Base-by-base conservation (phyloP, 2,329 filamentous ascomycete genomes). In the Geosmithia morbida region DNA sequence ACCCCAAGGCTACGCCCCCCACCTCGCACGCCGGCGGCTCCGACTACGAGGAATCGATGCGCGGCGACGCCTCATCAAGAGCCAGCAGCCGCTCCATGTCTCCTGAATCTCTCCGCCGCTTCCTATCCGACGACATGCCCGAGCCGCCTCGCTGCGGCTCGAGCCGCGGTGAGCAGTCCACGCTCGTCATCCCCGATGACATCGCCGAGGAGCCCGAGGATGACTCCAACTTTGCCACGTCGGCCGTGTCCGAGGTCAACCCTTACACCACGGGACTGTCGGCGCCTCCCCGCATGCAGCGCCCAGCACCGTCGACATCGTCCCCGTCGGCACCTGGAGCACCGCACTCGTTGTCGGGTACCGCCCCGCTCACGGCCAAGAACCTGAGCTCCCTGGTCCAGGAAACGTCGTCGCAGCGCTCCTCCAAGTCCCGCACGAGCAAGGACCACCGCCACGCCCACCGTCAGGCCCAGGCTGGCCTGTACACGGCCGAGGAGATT, bases 221-320 rank as follows among this genome's bases (percentile, higher is more conserved):
- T 45, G 75, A 81, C 51, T 76, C 81, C 53, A 80, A 80, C 60
- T 81, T 81, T 54, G 75, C 75, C n/a, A 70, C 67, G 3, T 71
- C 71, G 1, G 67, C 70, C 3, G 55, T 60, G 7, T 68, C 68
- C 0, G 74, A 77, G 47, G 63, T 50, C 2, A 61, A 66, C 19
- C 57, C 65, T 1, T 71, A 66, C 49, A 57, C 64, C 18, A 74
- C 71, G 1, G 60, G 65, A 41, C 60, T 78, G 16, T 77, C 75
- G 2, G 74, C 75, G 8, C 74, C 75, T 1, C 75, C 75, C 0
- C 65, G 67, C 42, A 67, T 66, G 51, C 41, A 16, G 7, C 43
- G 43, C 13, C 67, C 69, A 19, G 54, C 53, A 20, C 29, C 11
- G 6, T 11, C 29, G 6, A 6, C 6, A 6, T 30, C 29, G 29